phyloP scores from a whole-genome alignment of 2,329 filamentous ascomycete species.

The Fusarium sp. region DNA sequence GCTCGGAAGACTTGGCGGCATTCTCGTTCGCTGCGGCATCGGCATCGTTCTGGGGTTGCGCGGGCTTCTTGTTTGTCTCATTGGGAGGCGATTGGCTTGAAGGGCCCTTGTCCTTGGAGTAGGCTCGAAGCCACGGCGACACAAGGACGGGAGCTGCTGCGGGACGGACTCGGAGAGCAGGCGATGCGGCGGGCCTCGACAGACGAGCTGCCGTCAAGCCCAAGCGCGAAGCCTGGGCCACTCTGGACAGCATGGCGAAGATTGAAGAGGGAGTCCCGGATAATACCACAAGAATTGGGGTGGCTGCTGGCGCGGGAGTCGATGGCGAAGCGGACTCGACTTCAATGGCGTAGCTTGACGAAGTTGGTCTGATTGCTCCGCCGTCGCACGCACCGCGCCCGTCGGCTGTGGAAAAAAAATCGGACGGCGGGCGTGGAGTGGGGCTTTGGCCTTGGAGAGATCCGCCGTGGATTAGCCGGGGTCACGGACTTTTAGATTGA shows the following conservation, averaged over 20 bases:
- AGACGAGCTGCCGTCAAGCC: constrained; percentile 47
- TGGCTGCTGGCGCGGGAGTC: constrained; percentile 6
- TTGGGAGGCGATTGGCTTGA: constrained; percentile 18
- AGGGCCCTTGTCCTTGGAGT: constrained; percentile 39
- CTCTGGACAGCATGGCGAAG: constrained; percentile 55
- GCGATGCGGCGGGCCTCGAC: constrained; percentile 42
- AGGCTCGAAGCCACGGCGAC: constrained; percentile 48
- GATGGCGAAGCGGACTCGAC: constrained; percentile 29
- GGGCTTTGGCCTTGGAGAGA: constrained; percentile 9
- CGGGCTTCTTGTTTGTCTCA: constrained; percentile 28
- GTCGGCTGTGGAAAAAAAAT: constrained; percentile 42
- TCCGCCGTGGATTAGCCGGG: constrained; percentile 37
- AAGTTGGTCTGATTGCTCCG: constrained; percentile 45
- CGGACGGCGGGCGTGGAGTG: constrained; percentile 32
- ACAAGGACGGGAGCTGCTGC: constrained; percentile 26
- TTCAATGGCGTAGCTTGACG: constrained; percentile 39
- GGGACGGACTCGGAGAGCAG: constrained; percentile 42
- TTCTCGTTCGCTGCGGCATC: constrained; percentile 23
- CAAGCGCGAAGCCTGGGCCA: constrained; percentile 50
- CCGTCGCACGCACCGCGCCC: constrained; percentile 39
- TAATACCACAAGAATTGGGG: constrained; percentile 1
- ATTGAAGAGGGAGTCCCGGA: background rate
- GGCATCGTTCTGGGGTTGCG: constrained; percentile 31
- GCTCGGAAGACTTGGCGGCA: constrained; percentile 22
- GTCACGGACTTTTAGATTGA: constrained; percentile 32